Evolutionary conservation across 1,284 basidiomycete genomes (phyloP).

Genomic region (Lentinus polychrous): DNA sequence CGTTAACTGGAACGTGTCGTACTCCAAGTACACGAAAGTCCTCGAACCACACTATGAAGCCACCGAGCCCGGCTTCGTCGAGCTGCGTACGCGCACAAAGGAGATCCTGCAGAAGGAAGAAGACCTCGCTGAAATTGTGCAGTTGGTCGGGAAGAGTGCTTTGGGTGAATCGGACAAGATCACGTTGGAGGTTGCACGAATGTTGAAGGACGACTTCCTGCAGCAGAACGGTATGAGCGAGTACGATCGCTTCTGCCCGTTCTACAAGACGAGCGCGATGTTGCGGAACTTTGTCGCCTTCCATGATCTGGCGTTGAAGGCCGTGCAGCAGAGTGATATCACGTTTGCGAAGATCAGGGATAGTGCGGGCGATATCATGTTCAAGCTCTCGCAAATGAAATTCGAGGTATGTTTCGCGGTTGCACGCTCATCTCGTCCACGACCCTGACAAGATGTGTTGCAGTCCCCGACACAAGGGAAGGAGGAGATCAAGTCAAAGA

Average conservation of each 20-base stretch:
- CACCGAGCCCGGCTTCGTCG: constrained; percentile 88
- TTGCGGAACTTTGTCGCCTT: constrained; percentile 94
- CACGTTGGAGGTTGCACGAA: constrained; percentile 93
- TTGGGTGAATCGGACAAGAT: constrained; percentile 98
- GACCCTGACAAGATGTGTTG: constrained; percentile 17
- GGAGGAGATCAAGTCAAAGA: constrained; percentile 72
- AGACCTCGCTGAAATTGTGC: constrained; percentile 97
- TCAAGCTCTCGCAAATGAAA: constrained; percentile 97
- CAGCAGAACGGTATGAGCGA: constrained; percentile 99
- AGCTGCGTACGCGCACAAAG: constrained; percentile 87
- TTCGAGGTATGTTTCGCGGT: constrained; percentile 66
- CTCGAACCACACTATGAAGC: constrained; percentile 93
- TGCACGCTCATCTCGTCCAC: constrained; percentile 1
- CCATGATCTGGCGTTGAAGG: constrained; percentile 83
- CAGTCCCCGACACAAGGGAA: constrained; percentile 84
- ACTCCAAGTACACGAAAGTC: constrained; percentile 97
- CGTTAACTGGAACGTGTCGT: constrained; percentile 98
- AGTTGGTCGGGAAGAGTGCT: constrained; percentile 97
- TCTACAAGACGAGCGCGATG: constrained; percentile 98
- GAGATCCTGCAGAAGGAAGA: constrained; percentile 98
- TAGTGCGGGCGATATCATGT: constrained; percentile 82
- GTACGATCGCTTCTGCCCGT: constrained; percentile 96
- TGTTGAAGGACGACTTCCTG: constrained; percentile 98
- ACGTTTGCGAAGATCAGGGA: constrained; percentile 96
- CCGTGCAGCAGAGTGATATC: constrained; percentile 79